Evolutionary conservation across 345 rosid genomes (phyloP), one percentile per base, ranked within the genome.

Genomic region (Conringia planisiliqua): DNA sequence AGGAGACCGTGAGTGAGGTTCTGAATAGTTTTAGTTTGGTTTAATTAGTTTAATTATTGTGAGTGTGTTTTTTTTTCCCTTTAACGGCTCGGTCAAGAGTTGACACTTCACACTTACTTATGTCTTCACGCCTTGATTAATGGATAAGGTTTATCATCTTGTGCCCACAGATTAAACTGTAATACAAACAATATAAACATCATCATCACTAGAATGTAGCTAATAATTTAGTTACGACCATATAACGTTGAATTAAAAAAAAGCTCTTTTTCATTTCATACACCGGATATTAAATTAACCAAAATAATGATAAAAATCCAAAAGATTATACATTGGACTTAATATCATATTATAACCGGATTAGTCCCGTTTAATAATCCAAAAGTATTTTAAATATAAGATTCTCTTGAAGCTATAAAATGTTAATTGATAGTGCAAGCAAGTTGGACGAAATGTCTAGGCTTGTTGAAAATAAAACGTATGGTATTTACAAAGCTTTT

Each of bases 81-180:
- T 30, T 22, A 52, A 61, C 68, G 68, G 63, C 58, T 40, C 7
- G 36, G 74, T 61, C 69, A 75, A 75, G 39, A 51, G 63, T 75
- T 26, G 68, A 58, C 69, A 75, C 73, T 39, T 68, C 17, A 9
- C 70, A 61, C 30, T 33, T 68, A 75, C 58, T 69, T 68, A 29
- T 68, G 70, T 76, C 70, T 76, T 76, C 16, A 43, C 65, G 65
- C 65, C 70, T 69, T 76, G 43, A 76, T 69, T 62, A n/a, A 44
- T 54, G 75, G 74, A 62, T 54, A 69, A 64, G 39, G 29, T 51
- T 51, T 60, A 51, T 51, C 48, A 11, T 43, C 17, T 22, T 43
- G 24, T 24, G 50, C 36, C 42, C 58, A 52, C 33, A 43, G 10
- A 27, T 59, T 69, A 68, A 5, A 46, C 12, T 30, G 1, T 43